These are phyloP conservation scores for Platanus orientalis DNA, from an alignment of 164 flowering plant genomes.

Conservation along the genomic window DNA sequence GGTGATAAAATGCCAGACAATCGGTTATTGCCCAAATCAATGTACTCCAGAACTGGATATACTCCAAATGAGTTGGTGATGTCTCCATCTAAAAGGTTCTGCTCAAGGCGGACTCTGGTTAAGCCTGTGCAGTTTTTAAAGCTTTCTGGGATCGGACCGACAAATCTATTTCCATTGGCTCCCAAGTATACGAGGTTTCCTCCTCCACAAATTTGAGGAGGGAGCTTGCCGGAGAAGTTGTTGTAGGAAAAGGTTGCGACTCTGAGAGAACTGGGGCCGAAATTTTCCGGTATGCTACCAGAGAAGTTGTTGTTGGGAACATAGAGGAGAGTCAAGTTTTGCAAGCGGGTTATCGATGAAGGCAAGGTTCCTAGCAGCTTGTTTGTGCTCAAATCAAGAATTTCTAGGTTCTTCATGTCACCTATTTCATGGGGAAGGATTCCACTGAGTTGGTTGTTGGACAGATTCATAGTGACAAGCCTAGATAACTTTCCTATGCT, in stretches of 20 bases:
- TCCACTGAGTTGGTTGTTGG: constrained; percentile 20
- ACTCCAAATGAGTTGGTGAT: constrained; percentile 21
- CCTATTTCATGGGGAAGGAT: constrained; percentile 25
- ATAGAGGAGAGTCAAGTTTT: constrained; percentile 10
- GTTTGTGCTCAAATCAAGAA: constrained; percentile 16
- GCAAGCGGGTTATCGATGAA: constrained; percentile 12
- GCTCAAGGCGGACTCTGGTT: constrained; percentile 16
- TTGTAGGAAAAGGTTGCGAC: constrained; percentile 17
- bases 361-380: constrained; percentile 23
- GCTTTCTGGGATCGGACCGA: constrained; percentile 25
- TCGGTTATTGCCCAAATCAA: constrained; percentile 21
- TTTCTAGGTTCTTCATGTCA: constrained; percentile 9
- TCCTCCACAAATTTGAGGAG: constrained; percentile 21
- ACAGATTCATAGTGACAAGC: constrained; percentile 8
- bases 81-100: constrained; percentile 19
- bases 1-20: constrained; percentile 17
- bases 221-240: constrained; percentile 24
- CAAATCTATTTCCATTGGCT: constrained; percentile 16
- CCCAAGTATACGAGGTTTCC: constrained; percentile 16
- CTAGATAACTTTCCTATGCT: constrained; percentile 19
- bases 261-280: constrained; percentile 15
- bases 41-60: constrained; percentile 20
- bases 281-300: constrained; percentile 24
- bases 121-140: constrained; percentile 20
- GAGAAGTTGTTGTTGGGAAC: constrained; percentile 21